A percentile compares a stretch with the other conserved stretches of the same genome.
These are phyloP conservation scores for Podospora anserina DNA, from an alignment of 495 filamentous ascomycete genomes.

Conservation along the genomic window DNA sequence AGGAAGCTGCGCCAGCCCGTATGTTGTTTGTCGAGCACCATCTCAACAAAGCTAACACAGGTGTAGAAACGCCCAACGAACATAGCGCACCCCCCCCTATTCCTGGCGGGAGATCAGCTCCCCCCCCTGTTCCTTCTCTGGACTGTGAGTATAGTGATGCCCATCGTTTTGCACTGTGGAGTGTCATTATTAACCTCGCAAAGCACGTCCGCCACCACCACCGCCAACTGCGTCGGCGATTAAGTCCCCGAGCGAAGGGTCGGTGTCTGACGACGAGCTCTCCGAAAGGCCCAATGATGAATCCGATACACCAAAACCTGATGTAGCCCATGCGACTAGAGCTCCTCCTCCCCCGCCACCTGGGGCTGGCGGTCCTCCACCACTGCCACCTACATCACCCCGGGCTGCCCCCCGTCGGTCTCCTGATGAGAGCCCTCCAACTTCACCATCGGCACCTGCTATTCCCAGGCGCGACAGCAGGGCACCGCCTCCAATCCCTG, in stretches of 20 bases:
- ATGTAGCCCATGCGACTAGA: slow-evolving; percentile 34
- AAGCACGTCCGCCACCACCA: slow-evolving; percentile 57
- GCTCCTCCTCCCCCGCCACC: slow-evolving; percentile 43
- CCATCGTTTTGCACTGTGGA: slow-evolving; percentile 17
- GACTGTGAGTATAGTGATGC: slow-evolving; percentile 55
- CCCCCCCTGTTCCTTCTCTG: slow-evolving; percentile 61
- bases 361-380: slow-evolving; percentile 19
- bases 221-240: slow-evolving; percentile 49
- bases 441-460: slow-evolving; percentile 44
- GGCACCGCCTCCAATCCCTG: slow-evolving; percentile 49
- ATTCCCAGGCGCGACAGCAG: slow-evolving; percentile 49
- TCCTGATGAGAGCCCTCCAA: slow-evolving; percentile 47
- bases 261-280: slow-evolving; percentile 91
- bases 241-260: slow-evolving; percentile 70
- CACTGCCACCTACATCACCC: slow-evolving; percentile 50
- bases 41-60: slow-evolving; percentile 26
- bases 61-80: slow-evolving; percentile 39
- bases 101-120: slow-evolving; percentile 60
- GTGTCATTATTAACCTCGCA: slow-evolving; percentile 34
- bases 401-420: slow-evolving; percentile 50
- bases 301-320: slow-evolving; percentile 39
- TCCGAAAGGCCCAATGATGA: slow-evolving; percentile 56
- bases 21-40: slow-evolving; percentile 35
- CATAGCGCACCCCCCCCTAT: slow-evolving; percentile 53
- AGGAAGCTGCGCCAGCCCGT: slow-evolving; percentile 45